Evolutionary conservation across 768 basidiomycete species (phyloP).

Genomic region (Leccinum pellstonianum): DNA sequence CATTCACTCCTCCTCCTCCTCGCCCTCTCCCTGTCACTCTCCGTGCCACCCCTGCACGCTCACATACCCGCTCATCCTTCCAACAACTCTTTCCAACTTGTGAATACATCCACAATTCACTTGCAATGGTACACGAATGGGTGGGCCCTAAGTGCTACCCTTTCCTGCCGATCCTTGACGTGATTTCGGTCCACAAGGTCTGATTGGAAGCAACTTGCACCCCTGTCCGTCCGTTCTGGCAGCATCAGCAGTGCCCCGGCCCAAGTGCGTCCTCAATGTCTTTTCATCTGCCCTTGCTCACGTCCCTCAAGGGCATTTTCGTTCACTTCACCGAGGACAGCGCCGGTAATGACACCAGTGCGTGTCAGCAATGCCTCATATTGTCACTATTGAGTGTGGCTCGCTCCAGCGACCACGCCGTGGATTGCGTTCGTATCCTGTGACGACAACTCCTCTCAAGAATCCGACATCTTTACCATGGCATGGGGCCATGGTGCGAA

Average conservation of each 20-base stretch:
- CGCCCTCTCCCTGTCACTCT: conserved; percentile 4
- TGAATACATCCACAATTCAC: conserved; percentile 45
- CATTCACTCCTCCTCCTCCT: background rate
- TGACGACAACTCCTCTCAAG: conserved; percentile 56
- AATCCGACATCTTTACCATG: conserved; percentile 78
- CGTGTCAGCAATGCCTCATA: conserved; percentile 37
- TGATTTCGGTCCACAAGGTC: conserved; percentile 36
- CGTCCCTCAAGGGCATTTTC: conserved; percentile 60
- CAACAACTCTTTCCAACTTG: conserved; percentile 53
- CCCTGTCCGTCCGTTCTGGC: conserved; percentile 52
- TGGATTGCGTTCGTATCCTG: conserved; percentile 92
- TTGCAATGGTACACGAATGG: conserved; percentile 61
- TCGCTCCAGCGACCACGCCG: conserved; percentile 61
- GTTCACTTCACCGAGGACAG: conserved; percentile 78
- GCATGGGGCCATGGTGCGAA: conserved; percentile 77
- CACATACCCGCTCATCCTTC: conserved; percentile 77
- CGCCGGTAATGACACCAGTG: conserved; percentile 46
- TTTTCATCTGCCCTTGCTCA: conserved; percentile 2
- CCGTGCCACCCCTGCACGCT: conserved; percentile 26
- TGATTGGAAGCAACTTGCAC: conserved; percentile 55
- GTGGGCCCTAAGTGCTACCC: conserved; percentile 24
- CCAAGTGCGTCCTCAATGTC: conserved; percentile 42
- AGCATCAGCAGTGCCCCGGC: conserved; percentile 44
- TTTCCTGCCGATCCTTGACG: conserved; percentile 13
- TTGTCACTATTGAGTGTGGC: conserved; percentile 13